phyloP scores from a whole-genome alignment of 352 stramenopile species.

The Phytopythium ostracodes region DNA sequence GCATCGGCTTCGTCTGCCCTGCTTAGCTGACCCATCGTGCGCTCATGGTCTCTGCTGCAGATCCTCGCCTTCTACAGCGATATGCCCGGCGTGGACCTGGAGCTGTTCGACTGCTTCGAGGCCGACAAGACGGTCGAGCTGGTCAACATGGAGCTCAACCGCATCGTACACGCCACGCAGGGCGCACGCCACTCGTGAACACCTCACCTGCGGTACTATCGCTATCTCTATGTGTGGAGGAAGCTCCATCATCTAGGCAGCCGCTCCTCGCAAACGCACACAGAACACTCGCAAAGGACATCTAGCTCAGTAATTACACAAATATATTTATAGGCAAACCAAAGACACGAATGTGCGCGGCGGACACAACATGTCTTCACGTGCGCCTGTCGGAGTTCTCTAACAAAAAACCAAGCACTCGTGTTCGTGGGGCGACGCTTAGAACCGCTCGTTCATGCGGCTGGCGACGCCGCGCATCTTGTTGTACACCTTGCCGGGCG shows the following conservation, averaged over 20 bases:
- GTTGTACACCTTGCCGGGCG: conserved; percentile 99
- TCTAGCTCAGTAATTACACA: conserved; percentile 20
- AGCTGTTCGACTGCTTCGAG: conserved; percentile 77
- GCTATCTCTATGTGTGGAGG: too few relatives aligned
- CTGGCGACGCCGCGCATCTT: conserved; percentile 99
- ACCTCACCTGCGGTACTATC: not conserved
- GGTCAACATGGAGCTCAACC: conserved; percentile 69
- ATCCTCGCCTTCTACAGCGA: conserved; percentile 87
- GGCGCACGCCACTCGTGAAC: conserved; percentile 22
- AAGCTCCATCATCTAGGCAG: not conserved
- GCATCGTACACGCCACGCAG: conserved; percentile 55
- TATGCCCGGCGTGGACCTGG: conserved; percentile 68
- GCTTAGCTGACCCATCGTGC: not conserved
- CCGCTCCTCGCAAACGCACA: not conserved
- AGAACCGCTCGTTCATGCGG: conserved; percentile 97
- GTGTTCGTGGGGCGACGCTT: conserved; percentile 23
- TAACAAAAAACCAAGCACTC: not conserved
- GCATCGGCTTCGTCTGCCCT: too few relatives aligned
- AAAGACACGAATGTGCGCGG: not conserved
- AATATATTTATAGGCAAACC: conserved; percentile 58
- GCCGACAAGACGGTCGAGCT: conserved; percentile 72
- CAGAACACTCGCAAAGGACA: not conserved
- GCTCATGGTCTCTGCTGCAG: conserved; percentile 17
- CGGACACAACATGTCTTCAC: not conserved
- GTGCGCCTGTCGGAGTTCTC: not conserved